These are phyloP conservation scores for Podospora appendiculata DNA, from an alignment of 495 filamentous ascomycete genomes.

Conservation along the genomic window DNA sequence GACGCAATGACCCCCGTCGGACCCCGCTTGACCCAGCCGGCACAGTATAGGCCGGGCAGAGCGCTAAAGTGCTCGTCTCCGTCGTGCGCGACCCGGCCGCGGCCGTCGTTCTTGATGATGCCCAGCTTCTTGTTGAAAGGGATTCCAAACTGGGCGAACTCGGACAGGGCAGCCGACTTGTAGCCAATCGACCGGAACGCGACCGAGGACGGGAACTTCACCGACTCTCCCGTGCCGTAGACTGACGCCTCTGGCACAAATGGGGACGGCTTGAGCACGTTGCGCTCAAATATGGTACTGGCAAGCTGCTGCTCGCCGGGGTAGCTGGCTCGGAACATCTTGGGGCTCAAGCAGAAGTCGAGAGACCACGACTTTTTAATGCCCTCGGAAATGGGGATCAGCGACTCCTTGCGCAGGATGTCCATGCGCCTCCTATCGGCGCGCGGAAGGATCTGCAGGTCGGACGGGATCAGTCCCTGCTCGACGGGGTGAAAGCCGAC, in stretches of 20 bases:
- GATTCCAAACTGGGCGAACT: conserved; percentile 68
- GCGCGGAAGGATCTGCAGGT: conserved; percentile 58
- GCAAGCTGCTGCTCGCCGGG: conserved; percentile 40
- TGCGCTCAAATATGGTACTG: conserved; percentile 60
- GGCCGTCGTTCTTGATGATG: conserved; percentile 76
- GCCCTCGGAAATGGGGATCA: not conserved
- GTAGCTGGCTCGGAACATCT: conserved; percentile 50
- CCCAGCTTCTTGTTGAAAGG: conserved; percentile 67
- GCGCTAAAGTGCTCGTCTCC: conserved; percentile 15
- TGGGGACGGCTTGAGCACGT: conserved; percentile 31
- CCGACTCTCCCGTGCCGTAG: conserved; percentile 33
- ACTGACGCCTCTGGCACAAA: conserved; percentile 48
- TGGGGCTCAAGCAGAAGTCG: conserved; percentile 72
- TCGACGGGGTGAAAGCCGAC: conserved; percentile 68
- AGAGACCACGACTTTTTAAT: conserved; percentile 67
- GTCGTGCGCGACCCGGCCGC: conserved; percentile 56
- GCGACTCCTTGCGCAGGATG: conserved; percentile 66
- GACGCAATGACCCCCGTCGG: conserved; percentile 94
- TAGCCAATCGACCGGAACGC: conserved; percentile 94
- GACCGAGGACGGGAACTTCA: conserved; percentile 47
- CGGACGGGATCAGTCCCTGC: conserved; percentile 52
- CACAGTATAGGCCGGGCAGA: conserved; percentile 81
- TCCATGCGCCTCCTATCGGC: conserved; percentile 70
- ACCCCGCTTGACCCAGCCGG: conserved; percentile 93
- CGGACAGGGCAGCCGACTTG: conserved; percentile 67